Conservation (phyloP, 805 yeast species). For the Wickerhamomyces queroliae region DNA sequence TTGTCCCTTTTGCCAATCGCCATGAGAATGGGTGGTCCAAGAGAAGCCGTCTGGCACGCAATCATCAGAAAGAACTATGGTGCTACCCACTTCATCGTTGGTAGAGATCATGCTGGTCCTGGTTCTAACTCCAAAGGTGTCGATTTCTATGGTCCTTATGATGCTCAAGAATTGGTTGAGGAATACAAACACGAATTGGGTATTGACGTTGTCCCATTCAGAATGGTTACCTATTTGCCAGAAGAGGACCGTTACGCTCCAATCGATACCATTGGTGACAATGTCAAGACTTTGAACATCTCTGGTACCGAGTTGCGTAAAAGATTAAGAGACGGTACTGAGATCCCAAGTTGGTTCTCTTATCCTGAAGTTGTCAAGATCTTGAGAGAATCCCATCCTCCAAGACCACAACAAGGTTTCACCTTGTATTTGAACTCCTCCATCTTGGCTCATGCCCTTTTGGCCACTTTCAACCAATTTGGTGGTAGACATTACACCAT, state of each 20-base stretch:
- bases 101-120: slow-evolving; percentile 98
- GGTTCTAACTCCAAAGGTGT: slow-evolving; percentile 84
- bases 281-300: slow-evolving; percentile 78
- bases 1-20: slow-evolving; percentile 87
- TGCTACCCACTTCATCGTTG: slow-evolving; percentile 94
- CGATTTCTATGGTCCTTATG: slow-evolving; percentile 95
- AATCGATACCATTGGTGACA: slow-evolving; percentile 80
- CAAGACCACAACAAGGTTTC: slow-evolving; percentile 86
- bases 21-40: slow-evolving; percentile 99
- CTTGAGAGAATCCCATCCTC: slow-evolving; percentile 88
- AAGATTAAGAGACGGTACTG: slow-evolving; percentile 77
- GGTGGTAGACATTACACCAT: slow-evolving; percentile 68
- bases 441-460: slow-evolving; percentile 72
- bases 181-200: slow-evolving; percentile 70
- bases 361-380: slow-evolving; percentile 94
- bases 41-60: slow-evolving; percentile 98
- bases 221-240: slow-evolving; percentile 95
- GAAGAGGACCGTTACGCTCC: slow-evolving; percentile 95
- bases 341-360: slow-evolving; percentile 95
- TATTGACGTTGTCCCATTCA: slow-evolving; percentile 90
- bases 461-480: slow-evolving; percentile 85
- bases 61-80: slow-evolving; percentile 94
- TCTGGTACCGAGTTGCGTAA: slow-evolving; percentile 94
- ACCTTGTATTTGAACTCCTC: slow-evolving; percentile 63
- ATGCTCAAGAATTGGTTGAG: slow-evolving; percentile 87